Evolutionary conservation across 2,329 filamentous ascomycete species (phyloP), one percentile per base, ranked within the genome.

Genomic region (Colletotrichum sublineola): DNA sequence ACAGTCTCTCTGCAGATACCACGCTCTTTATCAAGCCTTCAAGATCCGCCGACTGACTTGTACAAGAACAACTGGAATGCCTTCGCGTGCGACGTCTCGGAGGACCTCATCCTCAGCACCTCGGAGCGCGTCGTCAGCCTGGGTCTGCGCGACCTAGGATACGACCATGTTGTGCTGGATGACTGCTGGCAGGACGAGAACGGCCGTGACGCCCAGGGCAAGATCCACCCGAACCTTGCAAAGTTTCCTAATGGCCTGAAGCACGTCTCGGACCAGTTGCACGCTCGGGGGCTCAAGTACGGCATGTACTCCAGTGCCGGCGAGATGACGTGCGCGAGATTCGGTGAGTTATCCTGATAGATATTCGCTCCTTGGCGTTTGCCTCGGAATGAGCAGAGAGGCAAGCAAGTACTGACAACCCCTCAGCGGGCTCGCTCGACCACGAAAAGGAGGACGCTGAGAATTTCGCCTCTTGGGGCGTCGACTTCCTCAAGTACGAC

Each of bases 401-500:
- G 12, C 12, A 14, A 11, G 8, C 7, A 18, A 14, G 29, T 14
- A 6, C 52, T 61, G 31, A 63, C 63, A 7, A 7, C 0, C 29
- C 33, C 3, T n/a, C 15, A 71, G 74, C 85, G 29, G 88, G 85
- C 1, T 86, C 84, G 38, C 77, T 88, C 24, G 87, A 86, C 11
- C 84, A 86, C 73, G 88, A 90, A 74, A 77, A 81, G 5, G 78
- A 86, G 12, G 88, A 90, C 76, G 88, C 88, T 0, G 75, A 85
- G 74, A 84, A 83, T 0, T 89, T 87, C 74, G 85, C 86, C 1
- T 80, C 82, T 15, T 88, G 86, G 86, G 85, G 85, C 2, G 81
- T 88, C 65, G 86, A 87, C 74, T 87, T 87, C 62, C 78, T 88
- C 48, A 88, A 88, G 79, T 87, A 87, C 73, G 86, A 88, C 74